Base-by-base conservation (phyloP, 371 early-diverging fungal species). In the Coemansia sp. region DNA sequence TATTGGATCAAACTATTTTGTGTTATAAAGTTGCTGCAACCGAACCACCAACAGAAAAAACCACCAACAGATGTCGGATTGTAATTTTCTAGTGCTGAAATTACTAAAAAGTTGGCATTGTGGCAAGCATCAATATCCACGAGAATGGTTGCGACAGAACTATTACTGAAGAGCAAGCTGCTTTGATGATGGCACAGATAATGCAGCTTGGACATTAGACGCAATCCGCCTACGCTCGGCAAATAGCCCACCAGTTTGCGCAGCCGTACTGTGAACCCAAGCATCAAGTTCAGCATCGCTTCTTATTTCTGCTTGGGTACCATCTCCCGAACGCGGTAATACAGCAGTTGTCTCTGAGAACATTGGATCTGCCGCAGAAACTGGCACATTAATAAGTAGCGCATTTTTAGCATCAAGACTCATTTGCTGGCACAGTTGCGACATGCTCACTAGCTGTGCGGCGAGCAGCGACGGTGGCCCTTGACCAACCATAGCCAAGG, bases 371-470 rank as follows among this genome's bases (percentile, higher is more conserved):
- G 59, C 39, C 21, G 18, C 34, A 16, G 59, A 55, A 11, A 60
- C 40, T 4, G 76, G 72, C 5, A 71, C 65, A 42, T 71, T 71
- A 16, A 59, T 61, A 16, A 72, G 50, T 1, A 67, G 42, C 14
- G 64, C 40, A 31, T 24, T 24, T 14, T 34, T 22, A 14, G 76
- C 68, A 21, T 61, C 67, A 6, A 54, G 31, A 27, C 39, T 39
- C 76, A 76, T 76, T 61, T 76, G 72, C 55, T 76, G 64, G 50
- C 76, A 76, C 22, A 68, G 58, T 51, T 76, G 76, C n/a, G 65
- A 40, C 76, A 76, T 71, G 54, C 45, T 62, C 18, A 68, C 72
- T 14, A 76, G 72, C 57, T 76, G 76, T 5, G 76, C 72, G 8
- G 76, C 68, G 16, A 76, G 76, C 45, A 76, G 55, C 16, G 76